Conservation (phyloP, 179 eudicot genomes). For the Drosera spatulata region DNA sequence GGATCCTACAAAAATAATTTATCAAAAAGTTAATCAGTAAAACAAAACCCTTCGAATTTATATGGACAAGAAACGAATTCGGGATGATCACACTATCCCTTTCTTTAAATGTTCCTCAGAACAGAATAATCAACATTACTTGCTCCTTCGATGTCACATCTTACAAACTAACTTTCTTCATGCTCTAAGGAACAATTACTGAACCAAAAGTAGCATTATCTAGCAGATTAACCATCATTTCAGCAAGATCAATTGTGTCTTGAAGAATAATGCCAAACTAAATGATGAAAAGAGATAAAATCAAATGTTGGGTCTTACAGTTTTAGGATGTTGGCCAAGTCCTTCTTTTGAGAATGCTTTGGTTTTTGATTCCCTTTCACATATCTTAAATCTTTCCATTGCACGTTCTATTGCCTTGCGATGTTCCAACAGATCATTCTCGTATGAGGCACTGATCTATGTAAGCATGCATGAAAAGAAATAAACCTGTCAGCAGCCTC, state of each 20-base stretch:
- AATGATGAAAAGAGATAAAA: no score
- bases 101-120: no score
- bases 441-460: slow-evolving; percentile 99
- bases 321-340: slow-evolving; percentile 95
- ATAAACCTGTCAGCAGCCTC: background rate
- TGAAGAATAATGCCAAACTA: no score
- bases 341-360: slow-evolving; percentile 99
- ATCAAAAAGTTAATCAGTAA: background rate
- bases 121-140: no score
- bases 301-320: slow-evolving; percentile 30
- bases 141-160: no score
- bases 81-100: no score
- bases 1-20: slow-evolving; percentile 50
- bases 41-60: background rate
- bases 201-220: no score
- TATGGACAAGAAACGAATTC: background rate
- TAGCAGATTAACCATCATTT: no score
- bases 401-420: slow-evolving; percentile 92
- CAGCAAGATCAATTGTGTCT: no score
- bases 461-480: slow-evolving; percentile 5
- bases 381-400: slow-evolving; percentile 97
- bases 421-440: slow-evolving; percentile 97
- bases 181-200: no score
- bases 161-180: no score
- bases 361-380: slow-evolving; percentile 98